Conservation (phyloP, 495 filamentous ascomycete genomes). For the Sporormia fimetaria region DNA sequence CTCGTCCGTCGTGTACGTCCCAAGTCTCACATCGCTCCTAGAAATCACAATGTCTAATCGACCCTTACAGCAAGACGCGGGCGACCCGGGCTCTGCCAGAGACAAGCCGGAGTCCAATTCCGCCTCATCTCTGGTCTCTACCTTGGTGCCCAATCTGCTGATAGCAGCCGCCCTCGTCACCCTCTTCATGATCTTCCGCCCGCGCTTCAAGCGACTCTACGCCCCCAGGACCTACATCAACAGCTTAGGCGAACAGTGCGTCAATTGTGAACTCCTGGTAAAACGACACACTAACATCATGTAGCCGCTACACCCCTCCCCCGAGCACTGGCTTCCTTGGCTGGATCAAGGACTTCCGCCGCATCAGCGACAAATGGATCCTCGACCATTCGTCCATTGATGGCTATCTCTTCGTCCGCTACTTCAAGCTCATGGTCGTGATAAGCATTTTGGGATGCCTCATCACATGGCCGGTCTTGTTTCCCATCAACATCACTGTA, state of each 20-base stretch:
- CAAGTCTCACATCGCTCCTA: too few species aligned
- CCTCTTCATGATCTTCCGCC: slow-evolving; percentile 68
- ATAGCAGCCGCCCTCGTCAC: slow-evolving; percentile 51
- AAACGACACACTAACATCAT: neutral
- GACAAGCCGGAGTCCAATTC: slow-evolving; percentile 34
- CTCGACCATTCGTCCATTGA: slow-evolving; percentile 86
- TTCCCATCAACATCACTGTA: slow-evolving; percentile 36
- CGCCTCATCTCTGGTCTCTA: slow-evolving; percentile 52
- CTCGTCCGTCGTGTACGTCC: too few species aligned
- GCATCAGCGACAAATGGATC: slow-evolving; percentile 70
- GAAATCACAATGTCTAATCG: neutral
- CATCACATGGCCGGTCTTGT: slow-evolving; percentile 37
- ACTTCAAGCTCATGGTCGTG: slow-evolving; percentile 33
- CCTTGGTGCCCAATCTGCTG: slow-evolving; percentile 57
- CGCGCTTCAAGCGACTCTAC: slow-evolving; percentile 64
- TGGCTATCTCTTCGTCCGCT: slow-evolving; percentile 37
- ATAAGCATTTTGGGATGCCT: slow-evolving; percentile 33
- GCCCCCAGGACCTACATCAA: slow-evolving; percentile 81
- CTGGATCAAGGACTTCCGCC: slow-evolving; percentile 67
- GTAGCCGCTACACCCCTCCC: slow-evolving; percentile 35
- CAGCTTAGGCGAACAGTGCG: slow-evolving; percentile 50
- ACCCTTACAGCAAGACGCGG: slow-evolving; percentile 7
- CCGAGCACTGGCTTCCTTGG: slow-evolving; percentile 55
- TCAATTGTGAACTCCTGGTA: neutral
- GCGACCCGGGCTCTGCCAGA: slow-evolving; percentile 6